These are phyloP conservation scores for Collybiopsis confluens DNA, from an alignment of 768 basidiomycete species.

Conservation along the genomic window DNA sequence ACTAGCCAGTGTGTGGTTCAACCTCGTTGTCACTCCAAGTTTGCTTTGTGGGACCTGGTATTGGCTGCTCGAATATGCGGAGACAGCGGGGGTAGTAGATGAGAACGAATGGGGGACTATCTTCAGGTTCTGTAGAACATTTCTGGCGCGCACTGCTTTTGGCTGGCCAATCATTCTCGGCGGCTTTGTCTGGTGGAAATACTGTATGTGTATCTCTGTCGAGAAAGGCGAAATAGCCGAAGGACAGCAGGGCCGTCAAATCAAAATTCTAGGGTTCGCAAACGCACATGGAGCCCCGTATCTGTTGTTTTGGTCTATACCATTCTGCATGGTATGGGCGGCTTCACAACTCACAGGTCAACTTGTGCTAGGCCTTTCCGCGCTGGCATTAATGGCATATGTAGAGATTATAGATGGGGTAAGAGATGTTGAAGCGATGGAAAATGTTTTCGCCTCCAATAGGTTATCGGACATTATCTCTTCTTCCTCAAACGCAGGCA, in stretches of 20 bases:
- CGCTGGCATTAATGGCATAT: conserved; percentile 67
- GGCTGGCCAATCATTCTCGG: conserved; percentile 49
- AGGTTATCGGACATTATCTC: conserved; percentile 31
- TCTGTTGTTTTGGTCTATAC: conserved; percentile 72
- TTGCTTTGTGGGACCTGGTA: conserved; percentile 57
- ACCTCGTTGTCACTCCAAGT: conserved; percentile 50
- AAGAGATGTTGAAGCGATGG: conserved; percentile 60
- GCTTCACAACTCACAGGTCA: conserved; percentile 82
- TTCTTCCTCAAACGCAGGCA: background rate
- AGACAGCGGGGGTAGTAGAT: conserved; percentile 43
- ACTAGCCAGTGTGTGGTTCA: conserved; percentile 60
- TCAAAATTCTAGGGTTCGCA: conserved; percentile 76
- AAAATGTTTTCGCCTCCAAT: conserved; percentile 44
- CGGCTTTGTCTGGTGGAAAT: conserved; percentile 61
- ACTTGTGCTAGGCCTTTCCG: conserved; percentile 59
- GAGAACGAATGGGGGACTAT: conserved; percentile 35
- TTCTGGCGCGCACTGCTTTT: conserved; percentile 56
- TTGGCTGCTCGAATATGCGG: conserved; percentile 84
- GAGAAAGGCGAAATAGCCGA: conserved; percentile 26
- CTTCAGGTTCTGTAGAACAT: conserved; percentile 53
- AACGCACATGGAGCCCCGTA: conserved; percentile 90
- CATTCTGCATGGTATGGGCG: conserved; percentile 58
- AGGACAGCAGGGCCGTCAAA: conserved; percentile 34
- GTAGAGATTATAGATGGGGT: conserved; percentile 80
- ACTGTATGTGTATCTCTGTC: conserved; percentile 75